These are phyloP conservation scores for Amylocystis lapponica DNA, from an alignment of 768 basidiomycete genomes.

Conservation along the genomic window DNA sequence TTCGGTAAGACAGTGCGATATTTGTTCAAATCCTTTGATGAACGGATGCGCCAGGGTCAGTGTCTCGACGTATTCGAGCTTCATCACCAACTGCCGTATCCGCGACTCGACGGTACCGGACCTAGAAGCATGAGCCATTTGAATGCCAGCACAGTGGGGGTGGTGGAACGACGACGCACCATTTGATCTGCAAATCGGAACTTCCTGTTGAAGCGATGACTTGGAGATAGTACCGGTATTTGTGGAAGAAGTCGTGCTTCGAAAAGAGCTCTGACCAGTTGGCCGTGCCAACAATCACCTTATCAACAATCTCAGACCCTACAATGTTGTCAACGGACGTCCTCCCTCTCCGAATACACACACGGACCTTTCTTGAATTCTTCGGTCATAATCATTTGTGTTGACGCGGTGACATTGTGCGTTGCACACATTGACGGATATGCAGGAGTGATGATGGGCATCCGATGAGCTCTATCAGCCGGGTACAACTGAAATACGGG, in stretches of 20 bases:
- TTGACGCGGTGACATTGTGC: conserved; percentile 94
- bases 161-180: conserved; percentile 48
- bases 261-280: conserved; percentile 92
- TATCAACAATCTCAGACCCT: conserved; percentile 93
- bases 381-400: conserved; percentile 92
- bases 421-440: conserved; percentile 99
- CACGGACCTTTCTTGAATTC: conserved; percentile 85
- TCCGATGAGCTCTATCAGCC: conserved; percentile 87
- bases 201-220: conserved; percentile 88
- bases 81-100: conserved; percentile 94
- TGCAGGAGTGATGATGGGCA: conserved; percentile 99
- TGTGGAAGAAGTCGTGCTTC: conserved; percentile 96
- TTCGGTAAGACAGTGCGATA: conserved; percentile 75
- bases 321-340: conserved; percentile 8
- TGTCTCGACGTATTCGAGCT: conserved; percentile 93
- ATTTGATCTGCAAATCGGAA: conserved; percentile 85
- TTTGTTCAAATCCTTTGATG: conserved; percentile 88
- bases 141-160: neutral
- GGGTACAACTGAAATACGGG: conserved; percentile 76
- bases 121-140: conserved; percentile 31
- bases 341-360: neutral
- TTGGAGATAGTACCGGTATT: conserved; percentile 94
- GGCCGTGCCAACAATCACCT: conserved; percentile 77
- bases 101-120: conserved; percentile 98
- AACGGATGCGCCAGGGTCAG: conserved; percentile 92